Evolutionary conservation across 805 yeast genomes (phyloP).

Genomic region (Kregervanrija pseudodelftensis): DNA sequence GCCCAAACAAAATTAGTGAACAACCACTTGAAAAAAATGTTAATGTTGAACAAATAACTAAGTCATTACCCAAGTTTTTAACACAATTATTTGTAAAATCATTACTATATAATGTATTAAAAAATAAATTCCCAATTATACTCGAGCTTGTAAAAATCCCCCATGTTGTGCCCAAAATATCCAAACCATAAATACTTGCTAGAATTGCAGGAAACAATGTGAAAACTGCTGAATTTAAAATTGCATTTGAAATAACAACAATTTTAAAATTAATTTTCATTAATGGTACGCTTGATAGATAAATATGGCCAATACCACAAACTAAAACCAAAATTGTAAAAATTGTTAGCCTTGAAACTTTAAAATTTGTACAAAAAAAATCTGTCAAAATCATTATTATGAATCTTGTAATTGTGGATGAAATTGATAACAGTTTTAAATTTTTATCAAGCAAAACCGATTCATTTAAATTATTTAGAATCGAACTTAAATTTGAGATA

Average conservation of each 20-base stretch:
- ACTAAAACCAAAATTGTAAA: conserved; percentile 18
- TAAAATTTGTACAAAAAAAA: conserved; percentile 30
- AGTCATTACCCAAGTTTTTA: conserved; percentile 2
- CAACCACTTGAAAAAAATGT: conserved; percentile 27
- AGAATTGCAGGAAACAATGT: conserved; percentile 82
- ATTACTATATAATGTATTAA: conserved; percentile 68
- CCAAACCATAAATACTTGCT: conserved; percentile 81
- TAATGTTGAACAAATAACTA: conserved; percentile 28
- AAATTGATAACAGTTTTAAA: conserved; percentile 35
- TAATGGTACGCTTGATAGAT: conserved; percentile 22
- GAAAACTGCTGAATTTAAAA: conserved; percentile 66
- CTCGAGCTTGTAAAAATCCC: conserved; percentile 87
- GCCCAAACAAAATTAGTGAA: conserved; percentile 18
- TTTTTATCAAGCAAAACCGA: conserved; percentile 15
- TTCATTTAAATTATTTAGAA: conserved; percentile 17
- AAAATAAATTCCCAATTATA: conserved; percentile 22
- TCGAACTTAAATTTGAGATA: conserved; percentile 67
- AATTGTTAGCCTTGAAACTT: conserved; percentile 23
- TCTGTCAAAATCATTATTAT: conserved; percentile 66
- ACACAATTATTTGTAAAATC: conserved; percentile 43
- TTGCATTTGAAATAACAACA: conserved; percentile 22
- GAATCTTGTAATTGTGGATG: conserved; percentile 67
- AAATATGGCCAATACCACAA: conserved; percentile 25
- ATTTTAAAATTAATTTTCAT: conserved; percentile 14
- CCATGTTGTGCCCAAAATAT: conserved; percentile 87